Evolutionary conservation across 352 stramenopile genomes (phyloP), one percentile per base, ranked within the genome.

Genomic region (Globisporangium paddicum): DNA sequence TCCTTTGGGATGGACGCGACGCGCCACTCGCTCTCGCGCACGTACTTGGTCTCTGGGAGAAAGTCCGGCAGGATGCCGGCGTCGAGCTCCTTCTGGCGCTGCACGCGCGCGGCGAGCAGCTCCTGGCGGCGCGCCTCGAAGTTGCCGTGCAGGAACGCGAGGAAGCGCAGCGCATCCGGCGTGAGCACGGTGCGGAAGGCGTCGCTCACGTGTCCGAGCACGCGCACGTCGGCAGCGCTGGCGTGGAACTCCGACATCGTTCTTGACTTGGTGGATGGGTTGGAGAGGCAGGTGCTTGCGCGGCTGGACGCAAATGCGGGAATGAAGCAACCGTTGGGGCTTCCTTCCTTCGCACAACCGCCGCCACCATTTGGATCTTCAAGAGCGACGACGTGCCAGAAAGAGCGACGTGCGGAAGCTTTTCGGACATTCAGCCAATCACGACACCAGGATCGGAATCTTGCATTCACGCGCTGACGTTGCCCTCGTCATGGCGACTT

Each of bases 81-180:
- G 71, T 98, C 93, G 47, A 97, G 83, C 56, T 89, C 79, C 66
- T 76, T 66, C 77, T 87, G 68, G 68, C 81, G 66, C 59, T 80
- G 55, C 40, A 83, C 66, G 50, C 83, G 83, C 45, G 67, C 67
- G 26, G 44, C 71, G 62, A 87, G 55, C 53, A 87, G 56, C 42
- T 82, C 60, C 54, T 82, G 69, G 45, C 75, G 66, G 37, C 72
- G 69, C 42, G 66, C 40, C 66, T 97, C 88, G 64, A 97, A 98
- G 58, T 95, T 81, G 40, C 77, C 64, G 56, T 95, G 93, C 46
- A 98, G 73, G 67, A 93, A 94, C 16, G 80, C 90, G 14, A 98
- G 75, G 66, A 98, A 98, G 58, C 88, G 84, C 40, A 98, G 74
- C 19, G 93, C 90, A 58, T 97, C 89, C 3, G 87, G 84, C 19